Evolutionary conservation across 345 rosid genomes (phyloP), one percentile per base, ranked within the genome.

Genomic region (Dipteronia sinensis): DNA sequence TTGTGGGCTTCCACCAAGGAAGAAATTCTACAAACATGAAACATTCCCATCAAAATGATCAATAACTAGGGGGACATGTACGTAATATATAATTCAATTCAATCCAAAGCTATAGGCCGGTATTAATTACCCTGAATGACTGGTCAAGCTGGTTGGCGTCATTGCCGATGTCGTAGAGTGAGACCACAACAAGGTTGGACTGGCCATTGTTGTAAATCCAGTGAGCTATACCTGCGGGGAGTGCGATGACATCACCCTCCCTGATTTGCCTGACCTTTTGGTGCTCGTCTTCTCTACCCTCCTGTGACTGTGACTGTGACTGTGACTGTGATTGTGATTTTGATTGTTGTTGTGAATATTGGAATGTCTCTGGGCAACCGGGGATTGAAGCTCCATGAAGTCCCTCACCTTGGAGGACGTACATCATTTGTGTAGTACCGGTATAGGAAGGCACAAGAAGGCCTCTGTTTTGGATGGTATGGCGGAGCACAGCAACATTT

Each of bases 201-300:
- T 72, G 71, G 67, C 86, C 94, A 10, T 82, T 38, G 84, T 88
- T 87, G 80, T 82, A 85, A 61, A 81, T 38, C 91, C 91, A 90
- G 66, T 85, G 82, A 55, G 84, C 65, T 1, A 72, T 81, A 40
- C 91, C 91, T 1, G 87, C 65, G 0, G 89, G 90, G 81, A 88
- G 10, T 2, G 90, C 91, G 0, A 87, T 1, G 12, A 88, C 29
- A 67, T 88, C 88, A 0, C 90, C 93, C 16, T 83, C 74, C 3
- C 84, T 64, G 74, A 90, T 0, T 46, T 53, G 63, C 34, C 85
- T 58, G 34, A 83, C 77, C 70, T 85, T 83, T 76, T 85, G 88
- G 82, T 85, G 86, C 27, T 63, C 51, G 66, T 80, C 83, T 49
- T 72, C 59, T 2, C 27, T 19, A 25, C 55, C 69, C 46, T 16